phyloP scores from a whole-genome alignment of 2,329 filamentous ascomycete genomes.

The Aspergillus novofumigatus region DNA sequence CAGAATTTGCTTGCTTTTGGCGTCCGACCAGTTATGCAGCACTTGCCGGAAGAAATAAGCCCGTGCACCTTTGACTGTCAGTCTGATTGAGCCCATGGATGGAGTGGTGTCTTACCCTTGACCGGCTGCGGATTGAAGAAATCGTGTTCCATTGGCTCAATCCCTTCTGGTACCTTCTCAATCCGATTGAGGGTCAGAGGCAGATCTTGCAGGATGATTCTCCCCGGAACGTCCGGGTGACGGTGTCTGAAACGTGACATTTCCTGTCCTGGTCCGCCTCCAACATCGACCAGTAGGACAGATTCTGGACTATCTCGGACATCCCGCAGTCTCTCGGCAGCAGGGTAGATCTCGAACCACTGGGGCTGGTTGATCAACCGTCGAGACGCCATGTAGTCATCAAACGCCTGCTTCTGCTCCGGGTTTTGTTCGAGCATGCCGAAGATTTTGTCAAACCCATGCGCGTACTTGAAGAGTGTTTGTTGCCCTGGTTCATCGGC shows the following conservation, averaged over 20 bases:
- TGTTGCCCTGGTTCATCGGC: constrained; percentile 2
- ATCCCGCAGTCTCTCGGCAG: constrained; percentile 3
- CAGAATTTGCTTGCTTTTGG: constrained; percentile 24
- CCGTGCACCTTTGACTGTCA: constrained; percentile 19
- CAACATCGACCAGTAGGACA: constrained; percentile 39
- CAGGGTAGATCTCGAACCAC: constrained; percentile 17
- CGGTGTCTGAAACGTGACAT: constrained; percentile 31
- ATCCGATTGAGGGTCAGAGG: constrained; percentile 29
- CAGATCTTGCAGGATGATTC: constrained; percentile 47
- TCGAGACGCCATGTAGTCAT: constrained; percentile 16
- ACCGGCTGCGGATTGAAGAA: constrained; percentile 45
- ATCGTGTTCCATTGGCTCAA: constrained; percentile 39
- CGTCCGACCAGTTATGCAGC: constrained; percentile 31
- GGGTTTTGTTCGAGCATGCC: constrained; percentile 14
- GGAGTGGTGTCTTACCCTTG: too few species aligned
- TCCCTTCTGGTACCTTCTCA: constrained; percentile 7
- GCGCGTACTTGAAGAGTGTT: constrained; percentile 14
- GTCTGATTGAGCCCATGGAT: too few species aligned
- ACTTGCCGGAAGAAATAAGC: constrained; percentile 32
- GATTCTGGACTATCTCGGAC: neutral
- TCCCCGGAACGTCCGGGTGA: constrained; percentile 36
- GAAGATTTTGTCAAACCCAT: constrained; percentile 14
- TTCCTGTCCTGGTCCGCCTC: constrained; percentile 39
- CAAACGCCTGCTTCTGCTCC: constrained; percentile 16
- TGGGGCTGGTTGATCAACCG: constrained; percentile 10